Evolutionary conservation across 2,329 filamentous ascomycete species (phyloP).

Genomic region (Colletotrichum simmondsii): DNA sequence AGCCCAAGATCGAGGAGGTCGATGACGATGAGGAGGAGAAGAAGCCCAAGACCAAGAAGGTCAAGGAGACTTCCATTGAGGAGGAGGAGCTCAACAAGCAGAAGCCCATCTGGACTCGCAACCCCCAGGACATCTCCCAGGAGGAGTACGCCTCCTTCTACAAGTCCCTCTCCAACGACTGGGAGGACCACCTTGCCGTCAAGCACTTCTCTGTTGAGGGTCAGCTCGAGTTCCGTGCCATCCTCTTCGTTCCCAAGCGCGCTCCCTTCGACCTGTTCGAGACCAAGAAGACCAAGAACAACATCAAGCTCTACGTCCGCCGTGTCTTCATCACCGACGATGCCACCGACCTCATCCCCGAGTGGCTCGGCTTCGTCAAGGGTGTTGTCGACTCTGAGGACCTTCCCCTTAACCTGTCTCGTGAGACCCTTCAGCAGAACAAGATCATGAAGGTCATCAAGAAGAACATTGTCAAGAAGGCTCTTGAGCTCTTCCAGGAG

Average conservation of each 20-base stretch:
- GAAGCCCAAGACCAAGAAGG: slow-evolving; percentile 98
- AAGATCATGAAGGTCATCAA: slow-evolving; percentile 99
- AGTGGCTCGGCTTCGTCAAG: slow-evolving; percentile 99
- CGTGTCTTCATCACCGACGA: slow-evolving; percentile 99
- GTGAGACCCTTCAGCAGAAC: slow-evolving; percentile 99
- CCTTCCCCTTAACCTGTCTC: slow-evolving; percentile 98
- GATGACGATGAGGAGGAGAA: slow-evolving; percentile 90
- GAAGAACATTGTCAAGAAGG: slow-evolving; percentile 99
- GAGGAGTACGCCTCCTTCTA: slow-evolving; percentile 99
- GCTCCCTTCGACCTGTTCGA: slow-evolving; percentile 99
- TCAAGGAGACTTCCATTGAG: slow-evolving; percentile 98
- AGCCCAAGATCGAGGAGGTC: slow-evolving; percentile 94
- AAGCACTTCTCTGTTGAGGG: slow-evolving; percentile 99
- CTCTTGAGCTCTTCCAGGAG: slow-evolving; percentile 98
- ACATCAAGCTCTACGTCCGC: slow-evolving; percentile 99
- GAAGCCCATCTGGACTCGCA: slow-evolving; percentile 99
- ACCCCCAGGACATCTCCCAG: slow-evolving; percentile 91
- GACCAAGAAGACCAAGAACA: slow-evolving; percentile 99
- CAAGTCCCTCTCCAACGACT: slow-evolving; percentile 99
- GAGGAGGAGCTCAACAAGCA: slow-evolving; percentile 99
- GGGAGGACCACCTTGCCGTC: slow-evolving; percentile 99
- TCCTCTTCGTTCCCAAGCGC: slow-evolving; percentile 99
- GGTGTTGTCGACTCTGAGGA: slow-evolving; percentile 99
- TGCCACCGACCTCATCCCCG: slow-evolving; percentile 97
- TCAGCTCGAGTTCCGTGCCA: slow-evolving; percentile 99